A percentile compares a stretch with the other conserved stretches of the same genome.
These are phyloP conservation scores for Epichloe brachyelytri DNA, from an alignment of 2,329 filamentous ascomycete species.

Conservation along the genomic window DNA sequence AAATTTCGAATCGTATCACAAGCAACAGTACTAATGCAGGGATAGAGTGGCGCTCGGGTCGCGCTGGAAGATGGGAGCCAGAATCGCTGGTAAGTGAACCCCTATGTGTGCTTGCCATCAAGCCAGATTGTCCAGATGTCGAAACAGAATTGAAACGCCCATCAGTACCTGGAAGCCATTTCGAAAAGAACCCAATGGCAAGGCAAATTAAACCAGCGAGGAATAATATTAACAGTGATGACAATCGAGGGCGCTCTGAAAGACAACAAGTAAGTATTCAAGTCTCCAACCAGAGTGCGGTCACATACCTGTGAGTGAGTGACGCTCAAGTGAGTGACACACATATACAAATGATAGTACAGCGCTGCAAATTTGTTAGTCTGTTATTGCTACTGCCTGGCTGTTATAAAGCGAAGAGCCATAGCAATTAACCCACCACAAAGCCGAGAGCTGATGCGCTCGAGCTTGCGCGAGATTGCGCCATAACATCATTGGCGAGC, in stretches of 20 bases:
- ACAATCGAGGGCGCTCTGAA: slow-evolving; percentile 36
- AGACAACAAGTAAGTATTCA: slow-evolving; percentile 4
- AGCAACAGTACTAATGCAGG: slow-evolving; percentile 31
- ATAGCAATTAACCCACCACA: slow-evolving; percentile 5
- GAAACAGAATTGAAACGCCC: slow-evolving; percentile 28
- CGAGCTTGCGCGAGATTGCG: slow-evolving; percentile 6
- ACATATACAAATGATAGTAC: slow-evolving; percentile 36
- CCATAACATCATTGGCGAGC: slow-evolving; percentile 4
- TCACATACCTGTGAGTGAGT: slow-evolving; percentile 33
- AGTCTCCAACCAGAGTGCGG: background rate
- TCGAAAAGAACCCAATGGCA: slow-evolving; percentile 27
- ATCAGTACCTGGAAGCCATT: slow-evolving; percentile 33
- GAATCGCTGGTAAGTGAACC: slow-evolving; percentile 21
- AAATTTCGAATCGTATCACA: slow-evolving; percentile 34
- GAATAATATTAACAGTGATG: slow-evolving; percentile 32
- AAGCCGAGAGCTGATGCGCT: slow-evolving; percentile 5
- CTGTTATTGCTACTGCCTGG: background rate
- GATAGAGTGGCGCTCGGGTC: slow-evolving; percentile 34
- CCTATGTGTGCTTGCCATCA: slow-evolving; percentile 9
- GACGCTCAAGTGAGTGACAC: slow-evolving; percentile 31
- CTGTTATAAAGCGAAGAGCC: background rate
- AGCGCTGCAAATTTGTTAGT: slow-evolving; percentile 21
- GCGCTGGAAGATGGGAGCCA: slow-evolving; percentile 25
- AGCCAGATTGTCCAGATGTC: slow-evolving; percentile 8
- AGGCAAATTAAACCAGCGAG: slow-evolving; percentile 31